Evolutionary conservation across 176 grass and related monocot species (phyloP), one percentile per base, ranked within the genome.

Genomic region (Sorghum bicolor): DNA sequence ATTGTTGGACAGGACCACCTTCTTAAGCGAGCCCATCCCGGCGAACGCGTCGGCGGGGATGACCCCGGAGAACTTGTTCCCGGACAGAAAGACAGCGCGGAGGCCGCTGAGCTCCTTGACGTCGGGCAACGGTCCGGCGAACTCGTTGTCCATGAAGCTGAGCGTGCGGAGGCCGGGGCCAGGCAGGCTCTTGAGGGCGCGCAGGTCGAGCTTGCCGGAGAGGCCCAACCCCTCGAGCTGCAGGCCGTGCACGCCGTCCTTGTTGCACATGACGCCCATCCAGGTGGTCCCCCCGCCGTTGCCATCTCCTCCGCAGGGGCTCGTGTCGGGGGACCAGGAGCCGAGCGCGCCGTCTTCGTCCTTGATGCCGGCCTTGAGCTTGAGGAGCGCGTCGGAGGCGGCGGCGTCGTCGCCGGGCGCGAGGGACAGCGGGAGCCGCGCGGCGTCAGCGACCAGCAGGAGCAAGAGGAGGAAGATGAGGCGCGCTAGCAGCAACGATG

Each of bases 11-110:
- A 99, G 74, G 29, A 41, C 31, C 26, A 99, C 64, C 84, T 93
- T 99, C 93, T 86, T 99, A 73, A 99, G 89, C 52, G 75, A 88
- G 16, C 80, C 65, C 96, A 99, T 92, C 8, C 80, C 89, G 15
- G 64, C 40, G 88, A 96, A 99, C 22, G 91, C 87, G 47, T 94
- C 80, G 38, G 67, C 70, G 6, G 91, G 93, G 83, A 99, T 95
- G 60, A 10, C 33, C 0, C 96, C 96, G 45, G 93, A 92, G 69
- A 96, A 80, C 14, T 86, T 84, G 83, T 99, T 99, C 17, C 52
- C 89, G 17, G 96, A 94, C 8, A 99, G 36, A 69, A 85, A 99
- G 40, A 93, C 15, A 0, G 89, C 83, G 12, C 87, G 86, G 82
- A 99, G 77, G 4, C 73, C 86, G 0, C 26, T 16, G 28, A 99